These are phyloP conservation scores for Colletotrichum kahawae DNA, from an alignment of 2,329 filamentous ascomycete species.

Conservation along the genomic window DNA sequence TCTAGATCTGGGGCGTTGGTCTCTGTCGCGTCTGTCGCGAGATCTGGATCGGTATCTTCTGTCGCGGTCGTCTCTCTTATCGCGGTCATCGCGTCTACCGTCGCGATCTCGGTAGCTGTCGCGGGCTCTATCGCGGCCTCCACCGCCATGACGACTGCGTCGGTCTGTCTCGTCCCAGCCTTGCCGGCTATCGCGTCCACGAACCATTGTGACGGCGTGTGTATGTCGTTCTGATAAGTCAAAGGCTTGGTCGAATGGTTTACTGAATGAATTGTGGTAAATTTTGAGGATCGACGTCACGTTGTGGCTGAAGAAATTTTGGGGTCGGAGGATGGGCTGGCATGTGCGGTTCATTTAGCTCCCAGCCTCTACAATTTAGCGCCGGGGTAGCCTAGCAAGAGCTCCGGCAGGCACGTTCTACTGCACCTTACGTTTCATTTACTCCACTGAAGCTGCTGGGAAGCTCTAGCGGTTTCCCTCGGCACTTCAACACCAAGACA, in stretches of 20 bases:
- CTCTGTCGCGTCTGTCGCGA: slow-evolving; percentile 35
- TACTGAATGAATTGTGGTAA: background rate
- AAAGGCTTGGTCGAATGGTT: background rate
- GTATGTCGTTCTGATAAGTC: background rate
- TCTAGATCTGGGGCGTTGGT: slow-evolving; percentile 30
- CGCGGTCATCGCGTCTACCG: slow-evolving; percentile 29
- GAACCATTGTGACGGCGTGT: background rate
- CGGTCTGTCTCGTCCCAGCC: slow-evolving; percentile 65
- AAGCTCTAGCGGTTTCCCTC: background rate
- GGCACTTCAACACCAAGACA: background rate
- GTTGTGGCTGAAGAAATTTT: slow-evolving; percentile 10
- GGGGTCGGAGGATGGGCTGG: background rate
- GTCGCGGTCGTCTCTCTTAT: slow-evolving; percentile 18
- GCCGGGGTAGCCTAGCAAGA: background rate
- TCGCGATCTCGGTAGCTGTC: slow-evolving; percentile 33
- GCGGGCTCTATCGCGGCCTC: slow-evolving; percentile 33
- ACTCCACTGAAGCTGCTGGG: background rate
- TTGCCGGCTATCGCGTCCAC: slow-evolving; percentile 54
- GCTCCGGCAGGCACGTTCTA: background rate
- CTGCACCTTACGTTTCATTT: background rate
- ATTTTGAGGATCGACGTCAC: slow-evolving; percentile 2
- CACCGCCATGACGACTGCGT: slow-evolving; percentile 33
- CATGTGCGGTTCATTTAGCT: background rate
- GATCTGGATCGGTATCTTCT: slow-evolving; percentile 38
- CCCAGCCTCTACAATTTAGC: background rate